phyloP scores from a whole-genome alignment of 352 stramenopile genomes.

The Hyaloperonospora arabidopsidis region DNA sequence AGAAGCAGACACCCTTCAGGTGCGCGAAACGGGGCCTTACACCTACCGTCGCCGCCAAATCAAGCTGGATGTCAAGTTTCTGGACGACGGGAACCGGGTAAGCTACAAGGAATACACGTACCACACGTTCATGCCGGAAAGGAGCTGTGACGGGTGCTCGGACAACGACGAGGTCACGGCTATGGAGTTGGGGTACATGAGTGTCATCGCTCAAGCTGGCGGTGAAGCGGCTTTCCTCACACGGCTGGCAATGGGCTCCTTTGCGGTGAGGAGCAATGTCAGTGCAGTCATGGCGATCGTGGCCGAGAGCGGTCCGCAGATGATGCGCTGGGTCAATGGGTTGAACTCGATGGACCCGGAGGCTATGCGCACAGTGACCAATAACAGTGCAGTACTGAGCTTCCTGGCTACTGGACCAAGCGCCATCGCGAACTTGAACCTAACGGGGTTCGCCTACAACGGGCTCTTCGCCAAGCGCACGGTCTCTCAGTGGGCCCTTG shows the following conservation, averaged over 20 bases:
- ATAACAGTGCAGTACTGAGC: conserved; percentile 27
- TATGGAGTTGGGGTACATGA: conserved; percentile 60
- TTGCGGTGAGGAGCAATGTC: conserved; percentile 27
- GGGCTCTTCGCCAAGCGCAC: conserved; percentile 45
- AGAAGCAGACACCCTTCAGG: conserved; percentile 39
- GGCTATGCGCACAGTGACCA: conserved; percentile 35
- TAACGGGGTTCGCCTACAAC: conserved; percentile 47
- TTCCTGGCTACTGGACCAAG: conserved; percentile 32
- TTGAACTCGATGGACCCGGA: conserved; percentile 49
- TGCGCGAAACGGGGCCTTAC: conserved; percentile 59
- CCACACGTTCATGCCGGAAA: conserved; percentile 42
- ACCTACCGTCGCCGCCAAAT: conserved; percentile 52
- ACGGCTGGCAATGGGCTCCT: conserved; percentile 43
- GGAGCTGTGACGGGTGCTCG: conserved; percentile 45
- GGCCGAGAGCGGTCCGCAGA: conserved; percentile 36
- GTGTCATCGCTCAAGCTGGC: conserved; percentile 53
- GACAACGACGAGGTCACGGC: conserved; percentile 42
- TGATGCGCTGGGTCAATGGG: conserved; percentile 63
- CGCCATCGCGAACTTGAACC: conserved; percentile 31
- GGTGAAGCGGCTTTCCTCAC: conserved; percentile 52
- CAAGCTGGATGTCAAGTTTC: conserved; percentile 46
- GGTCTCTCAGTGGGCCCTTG: conserved; percentile 41
- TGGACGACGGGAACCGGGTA: conserved; percentile 35
- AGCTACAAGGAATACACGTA: conserved; percentile 66
- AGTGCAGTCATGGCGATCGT: conserved; percentile 27